Evolutionary conservation across 441 rosid genomes (phyloP).

Genomic region (Erodium chrysanthum): DNA sequence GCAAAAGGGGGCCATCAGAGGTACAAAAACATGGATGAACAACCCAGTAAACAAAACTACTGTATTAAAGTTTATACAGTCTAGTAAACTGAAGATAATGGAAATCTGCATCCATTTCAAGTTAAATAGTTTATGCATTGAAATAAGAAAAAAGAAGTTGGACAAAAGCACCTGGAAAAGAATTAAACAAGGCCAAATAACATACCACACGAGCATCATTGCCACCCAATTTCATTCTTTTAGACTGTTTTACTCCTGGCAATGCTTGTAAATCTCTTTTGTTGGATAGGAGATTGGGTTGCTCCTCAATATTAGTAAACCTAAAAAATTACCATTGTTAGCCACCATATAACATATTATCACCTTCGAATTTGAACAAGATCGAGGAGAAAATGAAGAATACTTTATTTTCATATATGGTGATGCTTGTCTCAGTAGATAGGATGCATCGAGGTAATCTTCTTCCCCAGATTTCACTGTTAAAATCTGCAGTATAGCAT

Average conservation of each 20-base stretch:
- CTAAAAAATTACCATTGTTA: conserved; percentile 29
- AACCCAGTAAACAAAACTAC: not conserved
- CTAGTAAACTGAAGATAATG: not conserved
- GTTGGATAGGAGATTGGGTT: conserved; percentile 25
- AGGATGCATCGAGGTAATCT: conserved; percentile 63
- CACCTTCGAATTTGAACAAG: conserved; percentile 18
- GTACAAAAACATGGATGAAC: not conserved
- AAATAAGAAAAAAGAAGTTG: not conserved
- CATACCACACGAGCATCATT: conserved; percentile 37
- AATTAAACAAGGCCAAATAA: conserved; percentile 9
- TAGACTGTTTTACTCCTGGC: conserved; percentile 38
- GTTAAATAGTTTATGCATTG: not conserved
- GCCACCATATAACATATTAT: conserved; percentile 6
- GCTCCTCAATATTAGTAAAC: conserved; percentile 51
- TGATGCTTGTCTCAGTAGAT: conserved; percentile 75
- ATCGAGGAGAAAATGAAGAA: conserved; percentile 7
- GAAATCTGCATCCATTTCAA: not conserved
- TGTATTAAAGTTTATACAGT: not conserved
- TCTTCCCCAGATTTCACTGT: conserved; percentile 76
- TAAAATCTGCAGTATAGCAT: conserved; percentile 45
- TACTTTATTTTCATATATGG: conserved; percentile 85
- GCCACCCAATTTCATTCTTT: conserved; percentile 43
- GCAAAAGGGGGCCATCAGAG: not conserved
- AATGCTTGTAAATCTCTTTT: conserved; percentile 46
- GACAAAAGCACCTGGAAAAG: not conserved